Base-by-base conservation (phyloP, 805 yeast genomes). In the Saccharomyces paradoxus region DNA sequence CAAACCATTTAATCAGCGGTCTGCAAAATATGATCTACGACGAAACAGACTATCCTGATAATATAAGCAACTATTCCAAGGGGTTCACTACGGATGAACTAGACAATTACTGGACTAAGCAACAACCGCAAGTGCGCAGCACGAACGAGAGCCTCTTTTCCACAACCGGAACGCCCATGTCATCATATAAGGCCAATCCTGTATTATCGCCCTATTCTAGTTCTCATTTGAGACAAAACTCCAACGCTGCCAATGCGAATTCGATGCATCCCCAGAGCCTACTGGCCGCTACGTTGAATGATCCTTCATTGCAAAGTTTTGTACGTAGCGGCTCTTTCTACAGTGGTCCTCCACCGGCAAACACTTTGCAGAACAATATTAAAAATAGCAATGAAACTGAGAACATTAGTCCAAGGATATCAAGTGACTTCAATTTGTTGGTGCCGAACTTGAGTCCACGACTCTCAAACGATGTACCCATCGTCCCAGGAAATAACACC, bases 51-150 rank as follows among this genome's bases (percentile, higher is more conserved):
- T 58, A 59, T 49, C 63, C 68, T 7, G 65, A 63, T 22, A 60
- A 60, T 12, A 61, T 64, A 13, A 67, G 69, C 50, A 67, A 63
- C 32, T 61, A 60, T 52, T 68, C 69, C 21, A 68, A 66, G 44
- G 65, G 64, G 1, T 65, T 64, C 46, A 69, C 71, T 4, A 68
- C 64, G 2, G 76, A 63, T 64, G 72, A 69, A 69, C 63, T 73
- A 31, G 72, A 69, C 54, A 64, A 62, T 46, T 69, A 66, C 54
- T 69, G 72, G 72, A 59, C 56, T 14, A 59, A 50, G 27, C 63
- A 64, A 24, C 31, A 50, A 31, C 50, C 37, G 6, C 50, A 52
- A n/a, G 37, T 49, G 49, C 56, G 22, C 27, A 31, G 8, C 41
- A 46, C 29, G 41, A 29, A 12, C 32, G 27, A 46, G 24, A 27